These are phyloP conservation scores for Tricladium varicosporioides DNA, from an alignment of 2,329 filamentous ascomycete species.

Conservation along the genomic window DNA sequence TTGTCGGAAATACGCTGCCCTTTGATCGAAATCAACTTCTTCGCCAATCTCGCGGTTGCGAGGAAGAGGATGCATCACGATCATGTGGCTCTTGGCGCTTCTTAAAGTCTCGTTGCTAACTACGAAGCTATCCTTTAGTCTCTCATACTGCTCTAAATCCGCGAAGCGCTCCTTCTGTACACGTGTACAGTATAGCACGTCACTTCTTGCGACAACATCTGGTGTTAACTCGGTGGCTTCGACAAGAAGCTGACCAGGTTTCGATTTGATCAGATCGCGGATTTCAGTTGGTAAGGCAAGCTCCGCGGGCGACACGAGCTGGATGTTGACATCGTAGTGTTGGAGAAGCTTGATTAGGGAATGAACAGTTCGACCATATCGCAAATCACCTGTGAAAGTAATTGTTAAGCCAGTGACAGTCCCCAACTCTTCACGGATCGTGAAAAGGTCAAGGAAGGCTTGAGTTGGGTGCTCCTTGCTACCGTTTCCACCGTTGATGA, in stretches of 20 bases:
- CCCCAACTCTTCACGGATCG: conserved; percentile 94
- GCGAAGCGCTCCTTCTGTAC: conserved; percentile 96
- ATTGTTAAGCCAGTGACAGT: conserved; percentile 94
- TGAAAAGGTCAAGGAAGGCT: conserved; percentile 96
- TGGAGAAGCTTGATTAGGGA: conserved; percentile 90
- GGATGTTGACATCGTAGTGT: conserved; percentile 92
- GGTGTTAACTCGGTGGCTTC: conserved; percentile 79
- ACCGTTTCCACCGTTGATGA: conserved; percentile 97
- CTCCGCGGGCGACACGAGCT: conserved; percentile 81
- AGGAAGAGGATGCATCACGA: conserved; percentile 93
- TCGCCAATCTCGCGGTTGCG: conserved; percentile 90
- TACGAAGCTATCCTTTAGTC: conserved; percentile 82
- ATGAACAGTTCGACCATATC: conserved; percentile 92
- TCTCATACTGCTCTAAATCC: conserved; percentile 77
- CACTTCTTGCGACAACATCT: conserved; percentile 80
- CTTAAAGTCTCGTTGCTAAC: conserved; percentile 89
- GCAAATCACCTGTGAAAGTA: conserved; percentile 91
- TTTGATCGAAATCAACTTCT: conserved; percentile 96
- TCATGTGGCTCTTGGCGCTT: conserved; percentile 87
- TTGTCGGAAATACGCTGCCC: conserved; percentile 98
- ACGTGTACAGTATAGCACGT: conserved; percentile 95
- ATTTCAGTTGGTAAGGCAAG: conserved; percentile 76
- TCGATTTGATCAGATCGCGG: conserved; percentile 63
- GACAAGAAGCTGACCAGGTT: conserved; percentile 71
- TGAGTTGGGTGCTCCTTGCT: conserved; percentile 96